phyloP scores from a whole-genome alignment of 129 eudicot genomes.

The Daucus carota region DNA sequence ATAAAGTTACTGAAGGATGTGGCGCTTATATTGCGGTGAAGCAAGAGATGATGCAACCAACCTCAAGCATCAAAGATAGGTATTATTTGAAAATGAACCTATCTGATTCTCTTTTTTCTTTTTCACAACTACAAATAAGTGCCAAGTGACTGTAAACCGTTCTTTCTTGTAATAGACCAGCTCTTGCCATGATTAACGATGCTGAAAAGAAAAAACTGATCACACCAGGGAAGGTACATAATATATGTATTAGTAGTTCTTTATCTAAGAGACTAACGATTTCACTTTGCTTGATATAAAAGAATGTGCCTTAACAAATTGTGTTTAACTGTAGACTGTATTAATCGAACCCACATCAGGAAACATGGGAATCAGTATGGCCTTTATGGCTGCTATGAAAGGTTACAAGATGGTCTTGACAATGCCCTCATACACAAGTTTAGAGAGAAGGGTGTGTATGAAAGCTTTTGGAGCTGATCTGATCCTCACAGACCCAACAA shows the following conservation, averaged over 20 bases:
- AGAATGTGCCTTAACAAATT: neutral
- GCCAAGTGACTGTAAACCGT: neutral
- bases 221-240: conserved; percentile 69
- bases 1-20: conserved; percentile 85
- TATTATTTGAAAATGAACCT: conserved; percentile 2
- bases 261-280: neutral
- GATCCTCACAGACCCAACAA: conserved; percentile 78
- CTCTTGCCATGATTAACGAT: conserved; percentile 66
- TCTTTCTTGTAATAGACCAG: conserved; percentile 48
- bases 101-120: neutral
- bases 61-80: conserved; percentile 98
- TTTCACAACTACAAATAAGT: neutral
- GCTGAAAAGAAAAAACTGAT: conserved; percentile 80
- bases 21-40: conserved; percentile 95
- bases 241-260: neutral
- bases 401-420: conserved; percentile 97
- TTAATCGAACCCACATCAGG: conserved; percentile 97
- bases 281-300: neutral
- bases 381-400: conserved; percentile 96
- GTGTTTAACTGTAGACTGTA: conserved; percentile 44
- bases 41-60: conserved; percentile 96
- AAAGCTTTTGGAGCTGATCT: conserved; percentile 90
- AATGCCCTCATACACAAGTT: conserved; percentile 96
- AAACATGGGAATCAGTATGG: conserved; percentile 98
- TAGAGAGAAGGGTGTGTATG: conserved; percentile 96